Evolutionary conservation across 768 basidiomycete genomes (phyloP).

Genomic region (Mycena indigotica): DNA sequence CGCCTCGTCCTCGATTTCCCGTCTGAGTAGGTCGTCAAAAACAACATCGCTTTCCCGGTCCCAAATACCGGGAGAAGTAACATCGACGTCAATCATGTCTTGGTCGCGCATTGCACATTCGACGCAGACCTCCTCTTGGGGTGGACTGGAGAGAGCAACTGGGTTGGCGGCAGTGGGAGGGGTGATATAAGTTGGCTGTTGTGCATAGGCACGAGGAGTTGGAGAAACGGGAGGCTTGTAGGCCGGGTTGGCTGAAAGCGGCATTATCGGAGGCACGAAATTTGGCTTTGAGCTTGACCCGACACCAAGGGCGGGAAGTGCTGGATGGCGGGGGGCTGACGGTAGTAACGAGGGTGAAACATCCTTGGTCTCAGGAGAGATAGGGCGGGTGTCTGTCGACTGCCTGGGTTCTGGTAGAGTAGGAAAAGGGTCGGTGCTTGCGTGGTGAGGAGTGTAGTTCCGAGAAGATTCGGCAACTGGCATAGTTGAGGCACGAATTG

Average conservation of each 20-base stretch:
- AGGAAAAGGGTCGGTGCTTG: conserved; percentile 14
- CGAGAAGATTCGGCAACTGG: conserved; percentile 6
- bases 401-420: conserved; percentile 31
- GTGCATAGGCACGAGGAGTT: conserved; percentile 66
- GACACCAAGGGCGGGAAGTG: conserved; percentile 39
- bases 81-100: conserved; percentile 96
- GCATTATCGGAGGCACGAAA: conserved; percentile 50
- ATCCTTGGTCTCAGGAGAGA: no score
- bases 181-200: conserved; percentile 80
- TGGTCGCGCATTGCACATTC: conserved; percentile 99
- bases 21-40: conserved; percentile 73
- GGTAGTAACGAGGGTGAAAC: no score
- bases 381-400: conserved; percentile 26
- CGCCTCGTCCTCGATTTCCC: conserved; percentile 71
- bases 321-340: conserved; percentile 48
- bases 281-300: conserved; percentile 34
- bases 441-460: conserved; percentile 15
- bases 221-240: conserved; percentile 69
- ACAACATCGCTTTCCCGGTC: conserved; percentile 84
- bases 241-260: conserved; percentile 58
- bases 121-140: conserved; percentile 84
- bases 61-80: conserved; percentile 85
- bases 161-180: conserved; percentile 55
- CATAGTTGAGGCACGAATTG: conserved; percentile 5
- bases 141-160: conserved; percentile 47